Evolutionary conservation across 2,329 filamentous ascomycete species (phyloP).

Genomic region (Bipolaris sorokiniana): DNA sequence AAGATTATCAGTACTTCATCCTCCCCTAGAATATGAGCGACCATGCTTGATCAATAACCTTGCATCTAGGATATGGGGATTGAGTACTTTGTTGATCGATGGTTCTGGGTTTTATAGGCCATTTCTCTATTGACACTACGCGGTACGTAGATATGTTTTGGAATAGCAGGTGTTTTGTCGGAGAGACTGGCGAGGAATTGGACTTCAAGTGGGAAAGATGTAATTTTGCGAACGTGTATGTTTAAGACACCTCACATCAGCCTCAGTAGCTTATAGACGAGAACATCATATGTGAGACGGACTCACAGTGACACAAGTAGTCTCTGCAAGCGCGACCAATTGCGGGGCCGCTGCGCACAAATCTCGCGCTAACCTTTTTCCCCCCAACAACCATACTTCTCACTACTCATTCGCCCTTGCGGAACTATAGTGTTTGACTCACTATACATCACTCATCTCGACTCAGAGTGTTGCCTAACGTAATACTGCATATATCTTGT

Average conservation of each 20-base stretch:
- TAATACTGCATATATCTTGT: background rate
- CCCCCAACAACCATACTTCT: constrained; percentile 9
- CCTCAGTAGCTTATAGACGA: background rate
- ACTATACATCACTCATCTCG: constrained; percentile 8
- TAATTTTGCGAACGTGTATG: no score
- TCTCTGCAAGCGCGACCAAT: constrained; percentile 2
- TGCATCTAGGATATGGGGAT: no score
- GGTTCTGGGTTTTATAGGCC: no score
- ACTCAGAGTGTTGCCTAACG: background rate
- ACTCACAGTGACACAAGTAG: background rate
- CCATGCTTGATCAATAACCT: no score
- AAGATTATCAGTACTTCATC: no score
- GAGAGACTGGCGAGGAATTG: no score
- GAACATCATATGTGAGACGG: background rate
- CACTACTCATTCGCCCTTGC: constrained; percentile 2
- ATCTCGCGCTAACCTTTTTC: constrained; percentile 7
- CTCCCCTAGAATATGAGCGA: no score
- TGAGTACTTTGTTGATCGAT: no score
- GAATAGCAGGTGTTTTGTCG: no score
- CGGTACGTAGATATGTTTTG: no score
- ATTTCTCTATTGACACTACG: no score
- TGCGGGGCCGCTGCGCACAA: constrained; percentile 9
- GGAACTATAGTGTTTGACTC: constrained; percentile 15
- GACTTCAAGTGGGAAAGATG: no score
- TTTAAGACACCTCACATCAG: background rate